Conservation (phyloP, 23 red algal genomes). For the Chondrus crispus region DNA sequence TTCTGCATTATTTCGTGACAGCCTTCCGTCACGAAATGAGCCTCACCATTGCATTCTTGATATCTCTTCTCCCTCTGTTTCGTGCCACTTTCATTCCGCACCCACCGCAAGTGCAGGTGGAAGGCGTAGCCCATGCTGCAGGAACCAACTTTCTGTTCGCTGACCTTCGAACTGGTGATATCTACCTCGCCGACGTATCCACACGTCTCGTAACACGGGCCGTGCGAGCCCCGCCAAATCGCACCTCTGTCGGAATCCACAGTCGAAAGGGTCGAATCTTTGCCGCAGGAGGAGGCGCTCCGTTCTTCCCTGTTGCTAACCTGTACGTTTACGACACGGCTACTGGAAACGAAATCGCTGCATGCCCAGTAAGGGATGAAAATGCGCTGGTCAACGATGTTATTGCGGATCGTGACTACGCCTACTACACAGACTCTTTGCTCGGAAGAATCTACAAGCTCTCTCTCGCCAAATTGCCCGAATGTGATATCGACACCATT, state of each 20-base stretch:
- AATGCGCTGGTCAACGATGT: not conserved
- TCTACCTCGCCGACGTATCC: not conserved
- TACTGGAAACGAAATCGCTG: not conserved
- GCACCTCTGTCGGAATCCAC: not conserved
- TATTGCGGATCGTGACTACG: not conserved
- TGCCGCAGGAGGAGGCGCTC: conserved; percentile 25
- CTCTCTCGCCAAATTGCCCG: not conserved
- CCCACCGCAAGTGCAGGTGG: not conserved
- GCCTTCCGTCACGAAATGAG: too few species aligned
- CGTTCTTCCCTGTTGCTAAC: not conserved
- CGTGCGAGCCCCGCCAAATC: not conserved
- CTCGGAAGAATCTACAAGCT: not conserved
- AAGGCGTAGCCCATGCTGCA: not conserved
- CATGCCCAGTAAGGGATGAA: not conserved
- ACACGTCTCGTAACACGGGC: not conserved
- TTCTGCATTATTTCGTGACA: too few species aligned
- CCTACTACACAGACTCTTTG: not conserved
- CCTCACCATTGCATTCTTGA: too few species aligned
- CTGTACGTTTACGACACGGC: not conserved
- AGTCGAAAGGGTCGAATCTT: not conserved
- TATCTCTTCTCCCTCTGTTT: too few species aligned
- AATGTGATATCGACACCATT: not conserved
- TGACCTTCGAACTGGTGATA: not conserved
- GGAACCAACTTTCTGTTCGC: not conserved
- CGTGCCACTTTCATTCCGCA: too few species aligned